Base-by-base conservation (phyloP, 441 rosid genomes). In the Pelargonium exstipulatum region DNA sequence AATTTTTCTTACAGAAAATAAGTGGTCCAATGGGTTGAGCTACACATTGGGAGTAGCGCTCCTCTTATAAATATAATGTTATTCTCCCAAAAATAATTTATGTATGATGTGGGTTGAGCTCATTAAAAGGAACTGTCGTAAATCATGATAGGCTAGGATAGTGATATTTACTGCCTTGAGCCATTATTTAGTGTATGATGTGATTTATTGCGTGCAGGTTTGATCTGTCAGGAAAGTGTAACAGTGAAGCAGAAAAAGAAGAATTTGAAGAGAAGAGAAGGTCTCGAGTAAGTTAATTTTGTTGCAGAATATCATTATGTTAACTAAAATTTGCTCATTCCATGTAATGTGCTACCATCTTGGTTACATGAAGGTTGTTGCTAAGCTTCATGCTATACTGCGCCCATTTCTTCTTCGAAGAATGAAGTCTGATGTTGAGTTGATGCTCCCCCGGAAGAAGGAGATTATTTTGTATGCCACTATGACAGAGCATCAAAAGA, bases 341-440 rank as follows among this genome's bases (percentile, higher is more conserved):
- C 40, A 22, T 22, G 63, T 73, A 73, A 51, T 67, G 16, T 17
- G 24, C 45, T 18, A 55, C 7, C 69, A 63, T 37, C 73, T 67
- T 65, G 3, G 57, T 83, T 67, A 61, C 65, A 18, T 76, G 51
- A 83, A 95, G 99, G 90, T 90, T 75, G 93, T 95, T 26, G 88
- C 89, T 13, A 95, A 95, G 80, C 98, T 95, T 64, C 99, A 95
- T 83, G 85, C 84, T 71, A 95, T 95, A 71, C 78, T 95, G 76
- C 96, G 97, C 10, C 99, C 99, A 6, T 95, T 95, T 81, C 94
- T 95, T 78, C 95, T 95, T 55, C 88, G 98, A 66, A 82, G 99
- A 78, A 78, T 95, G 96, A 95, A 95, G 75, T 51, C 87, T 83
- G 99, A 95, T 64, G 99, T 95, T 61, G 99, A 95, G 83, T 88